Evolutionary conservation across 768 basidiomycete species (phyloP).

Genomic region (Mycena galopus): DNA sequence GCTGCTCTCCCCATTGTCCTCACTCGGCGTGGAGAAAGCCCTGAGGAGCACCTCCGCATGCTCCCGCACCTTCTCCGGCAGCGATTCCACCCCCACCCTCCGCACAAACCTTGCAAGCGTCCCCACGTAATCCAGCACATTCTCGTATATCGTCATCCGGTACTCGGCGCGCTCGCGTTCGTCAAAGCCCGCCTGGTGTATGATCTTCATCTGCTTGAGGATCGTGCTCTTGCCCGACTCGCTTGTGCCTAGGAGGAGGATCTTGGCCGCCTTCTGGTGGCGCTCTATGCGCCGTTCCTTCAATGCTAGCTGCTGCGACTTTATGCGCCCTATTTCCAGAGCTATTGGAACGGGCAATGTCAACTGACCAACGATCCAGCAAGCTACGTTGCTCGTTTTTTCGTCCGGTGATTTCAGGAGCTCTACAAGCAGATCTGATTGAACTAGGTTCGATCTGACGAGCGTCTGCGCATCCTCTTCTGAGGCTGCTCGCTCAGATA

Average conservation of each 20-base stretch:
- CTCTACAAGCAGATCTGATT: background rate
- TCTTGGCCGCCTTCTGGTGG: conserved; percentile 27
- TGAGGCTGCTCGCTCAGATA: conserved; percentile 6
- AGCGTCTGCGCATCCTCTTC: conserved; percentile 2
- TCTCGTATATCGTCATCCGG: conserved; percentile 72
- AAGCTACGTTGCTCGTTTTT: background rate
- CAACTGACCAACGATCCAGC: background rate
- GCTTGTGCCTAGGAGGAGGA: conserved; percentile 26
- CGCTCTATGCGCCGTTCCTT: background rate
- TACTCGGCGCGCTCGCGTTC: conserved; percentile 71
- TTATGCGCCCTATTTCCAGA: background rate
- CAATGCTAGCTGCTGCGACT: background rate
- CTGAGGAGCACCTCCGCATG: conserved; percentile 3
- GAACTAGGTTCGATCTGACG: conserved; percentile 8
- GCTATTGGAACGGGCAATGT: background rate
- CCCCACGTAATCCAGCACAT: conserved; percentile 81
- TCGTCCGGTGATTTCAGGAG: conserved; percentile 1
- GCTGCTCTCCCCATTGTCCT: background rate
- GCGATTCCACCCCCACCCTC: conserved; percentile 73
- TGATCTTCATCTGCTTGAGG: conserved; percentile 78
- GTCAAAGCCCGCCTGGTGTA: conserved; percentile 81
- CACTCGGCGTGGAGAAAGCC: conserved; percentile 21
- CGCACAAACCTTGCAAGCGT: conserved; percentile 77
- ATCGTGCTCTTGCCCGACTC: conserved; percentile 28
- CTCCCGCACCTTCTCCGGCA: conserved; percentile 18